A percentile compares a stretch with the other conserved stretches of the same genome.
Conservation (phyloP, 192 early-diverging fungal species). For the Linnemannia zychae region DNA sequence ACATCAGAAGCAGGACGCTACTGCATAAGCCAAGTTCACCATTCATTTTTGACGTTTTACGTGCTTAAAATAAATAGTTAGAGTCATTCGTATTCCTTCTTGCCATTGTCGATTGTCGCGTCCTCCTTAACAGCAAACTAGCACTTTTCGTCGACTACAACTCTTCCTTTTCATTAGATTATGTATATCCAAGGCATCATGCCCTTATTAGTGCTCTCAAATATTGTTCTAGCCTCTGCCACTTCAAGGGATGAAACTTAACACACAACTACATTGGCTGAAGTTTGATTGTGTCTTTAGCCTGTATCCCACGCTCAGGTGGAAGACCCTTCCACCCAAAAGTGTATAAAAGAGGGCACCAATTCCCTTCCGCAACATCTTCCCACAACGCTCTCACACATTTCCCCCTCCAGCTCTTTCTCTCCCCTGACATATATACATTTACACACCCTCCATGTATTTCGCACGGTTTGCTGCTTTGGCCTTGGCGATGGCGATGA, state of each 20-base stretch:
- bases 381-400: not conserved
- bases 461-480: slow-evolving; percentile 1
- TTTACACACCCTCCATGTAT: not conserved
- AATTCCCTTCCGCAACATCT: not conserved
- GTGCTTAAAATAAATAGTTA: not conserved
- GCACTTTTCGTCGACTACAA: not conserved
- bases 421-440: not conserved
- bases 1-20: slow-evolving; percentile 17
- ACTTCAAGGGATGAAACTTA: too few species aligned
- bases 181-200: not conserved
- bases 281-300: too few species aligned
- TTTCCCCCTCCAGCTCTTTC: not conserved
- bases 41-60: not conserved
- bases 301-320: too few species aligned
- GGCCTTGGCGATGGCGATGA: not conserved
- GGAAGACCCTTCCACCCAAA: not conserved
- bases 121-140: not conserved
- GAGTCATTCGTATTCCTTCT: not conserved
- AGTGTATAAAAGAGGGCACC: not conserved
- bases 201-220: not conserved
- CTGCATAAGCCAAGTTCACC: not conserved
- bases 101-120: not conserved
- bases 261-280: too few species aligned
- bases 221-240: too few species aligned
- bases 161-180: not conserved